Conservation (phyloP, 192 early-diverging fungal species). For the Linnemannia exigua region DNA sequence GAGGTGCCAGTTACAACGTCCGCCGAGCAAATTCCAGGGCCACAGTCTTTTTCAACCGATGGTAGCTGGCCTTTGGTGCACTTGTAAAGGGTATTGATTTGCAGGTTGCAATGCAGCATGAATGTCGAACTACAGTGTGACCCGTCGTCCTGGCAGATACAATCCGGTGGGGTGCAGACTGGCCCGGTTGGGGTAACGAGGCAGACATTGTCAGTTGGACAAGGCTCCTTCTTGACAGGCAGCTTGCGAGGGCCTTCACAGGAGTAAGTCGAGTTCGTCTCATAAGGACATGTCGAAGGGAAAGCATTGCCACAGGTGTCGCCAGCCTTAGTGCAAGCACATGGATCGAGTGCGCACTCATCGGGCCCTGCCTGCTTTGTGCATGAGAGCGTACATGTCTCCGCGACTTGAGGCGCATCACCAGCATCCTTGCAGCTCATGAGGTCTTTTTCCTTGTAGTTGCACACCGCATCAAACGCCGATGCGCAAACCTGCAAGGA, state of each 20-base stretch:
- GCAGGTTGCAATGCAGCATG: background rate
- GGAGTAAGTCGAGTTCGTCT: too few relatives aligned
- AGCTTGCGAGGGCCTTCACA: too few relatives aligned
- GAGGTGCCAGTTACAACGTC: background rate
- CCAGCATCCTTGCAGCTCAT: too few relatives aligned
- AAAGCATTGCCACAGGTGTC: background rate
- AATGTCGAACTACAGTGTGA: background rate
- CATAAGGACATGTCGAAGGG: too few relatives aligned
- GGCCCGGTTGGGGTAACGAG: background rate
- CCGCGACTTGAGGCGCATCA: background rate
- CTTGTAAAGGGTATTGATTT: background rate
- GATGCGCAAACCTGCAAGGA: too few relatives aligned
- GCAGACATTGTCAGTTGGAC: background rate
- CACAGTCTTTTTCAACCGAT: background rate
- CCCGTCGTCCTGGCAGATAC: background rate
- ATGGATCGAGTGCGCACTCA: background rate
- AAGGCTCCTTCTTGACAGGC: background rate
- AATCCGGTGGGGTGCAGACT: background rate
- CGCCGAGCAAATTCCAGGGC: background rate
- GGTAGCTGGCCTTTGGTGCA: background rate
- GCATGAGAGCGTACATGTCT: background rate
- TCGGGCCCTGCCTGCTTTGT: background rate
- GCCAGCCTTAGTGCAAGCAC: background rate
- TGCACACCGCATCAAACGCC: too few relatives aligned
- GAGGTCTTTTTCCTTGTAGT: too few relatives aligned